phyloP scores from a whole-genome alignment of 176 grass and related monocot genomes.

The Oryza brachyantha region DNA sequence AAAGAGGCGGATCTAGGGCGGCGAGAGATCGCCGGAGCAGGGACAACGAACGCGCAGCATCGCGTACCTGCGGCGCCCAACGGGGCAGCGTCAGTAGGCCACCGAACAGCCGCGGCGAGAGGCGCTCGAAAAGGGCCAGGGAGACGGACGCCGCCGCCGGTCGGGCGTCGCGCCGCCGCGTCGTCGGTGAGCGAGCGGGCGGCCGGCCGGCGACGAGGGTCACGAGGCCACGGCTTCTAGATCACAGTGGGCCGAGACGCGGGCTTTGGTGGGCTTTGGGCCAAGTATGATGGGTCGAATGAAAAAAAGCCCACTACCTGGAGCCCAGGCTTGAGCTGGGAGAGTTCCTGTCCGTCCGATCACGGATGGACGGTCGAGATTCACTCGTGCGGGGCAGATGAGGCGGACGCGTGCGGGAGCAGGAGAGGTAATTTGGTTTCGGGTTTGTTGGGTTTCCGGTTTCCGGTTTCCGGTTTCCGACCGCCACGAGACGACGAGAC shows the following conservation, averaged over 20 bases:
- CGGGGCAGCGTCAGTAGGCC: neutral
- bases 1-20: neutral
- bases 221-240: neutral
- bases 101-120: neutral
- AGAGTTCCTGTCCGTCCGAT: neutral
- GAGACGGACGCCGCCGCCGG: neutral
- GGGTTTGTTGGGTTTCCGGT: slow-evolving; percentile 27
- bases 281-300: neutral
- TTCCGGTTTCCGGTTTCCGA: neutral
- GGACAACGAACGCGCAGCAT: neutral
- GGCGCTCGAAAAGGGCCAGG: too few species aligned
- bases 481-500: neutral
- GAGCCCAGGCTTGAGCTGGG: neutral
- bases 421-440: neutral
- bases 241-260: too few species aligned
- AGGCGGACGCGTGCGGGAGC: neutral
- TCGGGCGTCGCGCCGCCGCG: neutral
- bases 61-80: neutral
- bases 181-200: neutral
- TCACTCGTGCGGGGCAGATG: neutral
- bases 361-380: neutral
- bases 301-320: neutral
- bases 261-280: too few species aligned
- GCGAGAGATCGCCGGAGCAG: neutral
- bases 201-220: neutral